These are phyloP conservation scores for Takashimella tepidaria DNA, from an alignment of 1,284 basidiomycete genomes.

Conservation along the genomic window DNA sequence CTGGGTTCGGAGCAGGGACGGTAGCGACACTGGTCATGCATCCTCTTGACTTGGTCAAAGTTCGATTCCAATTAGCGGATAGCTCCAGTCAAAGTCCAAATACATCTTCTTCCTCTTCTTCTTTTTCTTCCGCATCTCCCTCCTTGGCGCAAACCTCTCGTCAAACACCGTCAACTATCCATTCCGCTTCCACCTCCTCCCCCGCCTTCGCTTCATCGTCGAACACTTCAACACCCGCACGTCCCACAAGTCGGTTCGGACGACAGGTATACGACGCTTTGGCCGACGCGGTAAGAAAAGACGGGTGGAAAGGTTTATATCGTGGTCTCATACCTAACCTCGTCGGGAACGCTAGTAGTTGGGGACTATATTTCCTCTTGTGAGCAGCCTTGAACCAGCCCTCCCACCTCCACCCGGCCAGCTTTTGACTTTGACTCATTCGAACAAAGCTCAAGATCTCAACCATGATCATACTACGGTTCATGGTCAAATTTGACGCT, in stretches of 20 bases:
- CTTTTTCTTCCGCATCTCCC: constrained; percentile 9
- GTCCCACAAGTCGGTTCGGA: constrained; percentile 59
- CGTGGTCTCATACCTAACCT: constrained; percentile 87
- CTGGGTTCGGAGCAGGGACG: constrained; percentile 88
- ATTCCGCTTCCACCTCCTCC: no score
- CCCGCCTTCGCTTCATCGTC: no score
- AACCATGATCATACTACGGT: no score
- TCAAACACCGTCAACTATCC: no score
- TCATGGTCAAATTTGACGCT: no score
- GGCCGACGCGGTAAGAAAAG: constrained; percentile 63
- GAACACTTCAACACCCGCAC: constrained; percentile 1
- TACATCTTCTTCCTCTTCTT: constrained; percentile 3
- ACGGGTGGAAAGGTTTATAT: constrained; percentile 85
- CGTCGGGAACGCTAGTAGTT: constrained; percentile 92
- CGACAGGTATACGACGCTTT: constrained; percentile 73
- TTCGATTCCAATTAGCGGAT: constrained; percentile 89
- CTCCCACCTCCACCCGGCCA: no score
- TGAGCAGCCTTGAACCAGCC: constrained; percentile 56
- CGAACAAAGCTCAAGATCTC: no score
- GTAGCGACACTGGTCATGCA: constrained; percentile 95
- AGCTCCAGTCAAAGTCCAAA: constrained; percentile 6
- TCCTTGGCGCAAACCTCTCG: no score
- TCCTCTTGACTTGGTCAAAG: constrained; percentile 92
- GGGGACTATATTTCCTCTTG: constrained; percentile 98
- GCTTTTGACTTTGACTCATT: no score